phyloP scores from a whole-genome alignment of 495 filamentous ascomycete species.

The Tirmania nivea region DNA sequence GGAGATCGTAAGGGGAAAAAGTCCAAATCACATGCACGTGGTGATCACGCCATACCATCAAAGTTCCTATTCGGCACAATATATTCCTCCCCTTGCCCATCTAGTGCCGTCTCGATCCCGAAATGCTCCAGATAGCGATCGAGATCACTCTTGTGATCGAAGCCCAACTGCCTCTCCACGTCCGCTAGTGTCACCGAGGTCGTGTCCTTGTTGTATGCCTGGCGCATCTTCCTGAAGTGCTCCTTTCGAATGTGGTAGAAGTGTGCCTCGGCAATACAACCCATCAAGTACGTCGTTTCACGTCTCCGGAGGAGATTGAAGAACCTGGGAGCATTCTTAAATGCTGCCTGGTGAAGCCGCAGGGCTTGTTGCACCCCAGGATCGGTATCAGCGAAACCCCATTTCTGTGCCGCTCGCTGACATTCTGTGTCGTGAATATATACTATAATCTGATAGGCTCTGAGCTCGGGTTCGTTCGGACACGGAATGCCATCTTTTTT shows the following conservation, averaged over 20 bases:
- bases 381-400: constrained; percentile 35
- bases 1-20: too few species aligned
- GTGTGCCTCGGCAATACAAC: constrained; percentile 77
- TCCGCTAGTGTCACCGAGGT: background rate
- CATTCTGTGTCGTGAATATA: constrained; percentile 57
- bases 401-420: constrained; percentile 50
- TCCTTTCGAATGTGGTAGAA: constrained; percentile 62
- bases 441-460: constrained; percentile 72
- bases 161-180: background rate
- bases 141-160: background rate
- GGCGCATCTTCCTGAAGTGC: constrained; percentile 43
- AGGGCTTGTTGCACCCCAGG: constrained; percentile 39
- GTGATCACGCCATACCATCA: background rate
- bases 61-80: background rate
- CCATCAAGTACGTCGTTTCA: constrained; percentile 69
- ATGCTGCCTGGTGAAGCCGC: background rate
- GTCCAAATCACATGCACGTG: background rate
- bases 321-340: constrained; percentile 28
- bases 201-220: background rate
- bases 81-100: background rate
- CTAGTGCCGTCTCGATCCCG: background rate
- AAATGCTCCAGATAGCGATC: background rate
- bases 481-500: constrained; percentile 9
- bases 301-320: constrained; percentile 29
- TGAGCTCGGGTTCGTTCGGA: constrained; percentile 70